Conservation (phyloP, 352 stramenopile genomes). For the Elongisporangium undulatum region DNA sequence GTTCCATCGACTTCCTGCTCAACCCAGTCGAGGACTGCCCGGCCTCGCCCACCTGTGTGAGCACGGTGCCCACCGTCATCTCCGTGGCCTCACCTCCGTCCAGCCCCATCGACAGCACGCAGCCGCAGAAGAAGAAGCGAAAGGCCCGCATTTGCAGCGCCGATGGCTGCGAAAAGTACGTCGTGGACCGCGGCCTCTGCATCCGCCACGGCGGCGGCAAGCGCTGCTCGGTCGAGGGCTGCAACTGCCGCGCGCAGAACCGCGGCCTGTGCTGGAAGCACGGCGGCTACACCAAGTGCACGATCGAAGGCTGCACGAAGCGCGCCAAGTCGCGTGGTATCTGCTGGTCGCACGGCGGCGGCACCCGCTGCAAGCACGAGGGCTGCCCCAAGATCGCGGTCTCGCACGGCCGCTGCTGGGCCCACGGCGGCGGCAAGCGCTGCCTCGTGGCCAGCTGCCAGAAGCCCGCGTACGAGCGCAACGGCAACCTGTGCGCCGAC, state of each 20-base stretch:
- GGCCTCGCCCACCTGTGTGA: background rate
- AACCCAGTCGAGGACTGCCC: background rate
- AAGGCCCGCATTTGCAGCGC: slow-evolving; percentile 41
- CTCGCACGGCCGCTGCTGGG: slow-evolving; percentile 46
- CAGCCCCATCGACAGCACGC: background rate
- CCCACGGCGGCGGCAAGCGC: slow-evolving; percentile 43
- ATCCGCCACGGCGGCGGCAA: slow-evolving; percentile 40
- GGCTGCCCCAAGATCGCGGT: slow-evolving; percentile 54
- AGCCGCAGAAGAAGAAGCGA: slow-evolving; percentile 26
- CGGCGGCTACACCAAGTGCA: slow-evolving; percentile 49
- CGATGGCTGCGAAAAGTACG: slow-evolving; percentile 45
- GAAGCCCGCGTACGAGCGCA: slow-evolving; percentile 56
- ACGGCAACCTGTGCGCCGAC: slow-evolving; percentile 45
- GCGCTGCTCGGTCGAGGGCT: slow-evolving; percentile 41
- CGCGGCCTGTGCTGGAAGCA: slow-evolving; percentile 53
- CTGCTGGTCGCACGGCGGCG: slow-evolving; percentile 21
- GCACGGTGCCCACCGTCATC: background rate
- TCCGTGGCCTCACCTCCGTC: background rate
- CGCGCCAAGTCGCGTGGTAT: slow-evolving; percentile 21
- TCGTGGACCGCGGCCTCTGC: slow-evolving; percentile 44
- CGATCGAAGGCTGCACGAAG: slow-evolving; percentile 44
- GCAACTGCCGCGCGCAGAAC: slow-evolving; percentile 50
- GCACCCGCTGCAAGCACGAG: slow-evolving; percentile 39
- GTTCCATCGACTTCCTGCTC: background rate
- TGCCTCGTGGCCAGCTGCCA: slow-evolving; percentile 26